phyloP scores from a whole-genome alignment of 306 rosid genomes.

The Sophora flavescens region DNA sequence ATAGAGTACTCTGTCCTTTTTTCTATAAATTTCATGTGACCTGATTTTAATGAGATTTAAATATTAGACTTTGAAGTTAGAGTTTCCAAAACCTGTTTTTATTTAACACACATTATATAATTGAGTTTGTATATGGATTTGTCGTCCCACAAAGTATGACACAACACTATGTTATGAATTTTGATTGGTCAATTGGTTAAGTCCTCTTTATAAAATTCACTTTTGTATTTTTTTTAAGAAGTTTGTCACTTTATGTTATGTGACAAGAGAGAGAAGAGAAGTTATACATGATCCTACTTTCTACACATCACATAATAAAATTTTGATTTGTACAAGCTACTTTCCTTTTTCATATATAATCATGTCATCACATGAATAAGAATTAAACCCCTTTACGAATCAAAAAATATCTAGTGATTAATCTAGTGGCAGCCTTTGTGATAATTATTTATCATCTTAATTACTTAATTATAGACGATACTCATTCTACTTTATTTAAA shows the following conservation, averaged over 20 bases:
- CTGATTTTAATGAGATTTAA: too few species aligned
- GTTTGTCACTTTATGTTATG: not conserved
- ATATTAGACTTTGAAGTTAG: too few species aligned
- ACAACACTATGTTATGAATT: too few species aligned
- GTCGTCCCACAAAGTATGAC: too few species aligned
- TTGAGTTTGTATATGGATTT: too few species aligned
- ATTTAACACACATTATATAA: not conserved
- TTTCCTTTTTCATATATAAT: not conserved
- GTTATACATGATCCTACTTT: too few species aligned
- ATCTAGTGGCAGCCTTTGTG: not conserved
- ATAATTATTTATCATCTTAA: constrained; percentile 6
- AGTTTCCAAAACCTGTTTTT: too few species aligned
- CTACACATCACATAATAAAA: not conserved
- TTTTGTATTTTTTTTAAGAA: not conserved
- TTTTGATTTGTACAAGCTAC: not conserved
- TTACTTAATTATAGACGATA: not conserved
- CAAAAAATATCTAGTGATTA: too few species aligned
- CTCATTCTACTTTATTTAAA: not conserved
- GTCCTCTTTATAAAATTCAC: not conserved
- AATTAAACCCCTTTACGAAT: too few species aligned
- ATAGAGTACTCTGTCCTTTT: not conserved
- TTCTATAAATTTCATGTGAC: not conserved
- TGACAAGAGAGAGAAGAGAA: not conserved
- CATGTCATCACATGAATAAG: not conserved
- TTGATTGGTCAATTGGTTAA: not conserved